Percentiles rank a stretch among this genome's conserved stretches.
These are phyloP conservation scores for Apiotrichum laibachii DNA, from an alignment of 1,284 basidiomycete species.

Conservation along the genomic window DNA sequence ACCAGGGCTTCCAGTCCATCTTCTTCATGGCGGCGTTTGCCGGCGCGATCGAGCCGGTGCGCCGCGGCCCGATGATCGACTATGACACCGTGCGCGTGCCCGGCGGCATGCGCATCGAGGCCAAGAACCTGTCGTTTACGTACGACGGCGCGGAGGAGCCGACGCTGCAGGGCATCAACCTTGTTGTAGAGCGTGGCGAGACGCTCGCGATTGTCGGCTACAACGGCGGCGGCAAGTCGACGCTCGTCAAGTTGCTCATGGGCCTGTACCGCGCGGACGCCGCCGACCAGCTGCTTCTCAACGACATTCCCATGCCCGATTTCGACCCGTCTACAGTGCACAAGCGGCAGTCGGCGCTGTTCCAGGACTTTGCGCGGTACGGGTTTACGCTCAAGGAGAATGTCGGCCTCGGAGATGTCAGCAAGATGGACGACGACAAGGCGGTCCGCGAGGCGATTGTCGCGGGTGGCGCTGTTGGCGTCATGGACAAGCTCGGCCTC, in stretches of 20 bases:
- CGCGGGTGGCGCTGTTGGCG: constrained; percentile 63
- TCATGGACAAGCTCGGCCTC: constrained; percentile 27
- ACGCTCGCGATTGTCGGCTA: constrained; percentile 59
- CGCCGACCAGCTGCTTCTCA: constrained; percentile 62
- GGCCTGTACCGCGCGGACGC: constrained; percentile 59
- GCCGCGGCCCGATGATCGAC: constrained; percentile 17
- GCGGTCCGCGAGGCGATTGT: constrained; percentile 63
- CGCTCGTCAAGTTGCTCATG: constrained; percentile 64
- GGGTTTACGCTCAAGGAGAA: constrained; percentile 71
- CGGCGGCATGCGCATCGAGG: constrained; percentile 62
- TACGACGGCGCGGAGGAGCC: constrained; percentile 68
- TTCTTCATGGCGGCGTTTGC: constrained; percentile 58
- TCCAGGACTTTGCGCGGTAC: constrained; percentile 77
- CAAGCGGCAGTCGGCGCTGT: constrained; percentile 66
- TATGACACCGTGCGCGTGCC: constrained; percentile 28
- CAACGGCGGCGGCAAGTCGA: constrained; percentile 19
- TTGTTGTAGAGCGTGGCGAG: constrained; percentile 66
- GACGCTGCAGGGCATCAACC: constrained; percentile 64
- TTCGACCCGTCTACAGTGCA: constrained; percentile 68
- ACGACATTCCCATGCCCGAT: constrained; percentile 63
- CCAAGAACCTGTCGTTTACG: constrained; percentile 69
- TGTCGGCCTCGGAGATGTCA: constrained; percentile 69
- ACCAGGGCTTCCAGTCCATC: constrained; percentile 64
- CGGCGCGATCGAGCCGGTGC: neutral
- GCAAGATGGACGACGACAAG: constrained; percentile 31